These are phyloP conservation scores for Wickerhamiella brachini DNA, from an alignment of 805 yeast species.

Conservation along the genomic window DNA sequence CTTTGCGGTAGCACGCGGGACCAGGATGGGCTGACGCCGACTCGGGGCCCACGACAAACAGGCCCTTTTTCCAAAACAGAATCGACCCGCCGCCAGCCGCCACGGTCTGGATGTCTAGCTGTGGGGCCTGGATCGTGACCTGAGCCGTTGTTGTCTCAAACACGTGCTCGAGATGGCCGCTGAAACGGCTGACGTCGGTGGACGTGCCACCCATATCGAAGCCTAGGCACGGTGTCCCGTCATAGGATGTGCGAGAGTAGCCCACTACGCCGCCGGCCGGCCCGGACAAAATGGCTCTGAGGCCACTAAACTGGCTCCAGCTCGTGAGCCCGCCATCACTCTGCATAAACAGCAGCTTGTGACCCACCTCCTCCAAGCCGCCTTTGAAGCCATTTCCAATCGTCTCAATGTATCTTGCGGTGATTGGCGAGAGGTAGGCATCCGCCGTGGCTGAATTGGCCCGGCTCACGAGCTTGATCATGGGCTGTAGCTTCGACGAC, in stretches of 20 bases:
- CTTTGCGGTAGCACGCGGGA: constrained; percentile 75
- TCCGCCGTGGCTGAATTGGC: constrained; percentile 71
- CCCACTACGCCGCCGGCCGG: constrained; percentile 99
- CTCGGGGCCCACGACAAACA: constrained; percentile 75
- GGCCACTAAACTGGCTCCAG: constrained; percentile 70
- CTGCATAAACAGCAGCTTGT: constrained; percentile 58
- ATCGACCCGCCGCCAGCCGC: constrained; percentile 81
- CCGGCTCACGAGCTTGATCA: constrained; percentile 63
- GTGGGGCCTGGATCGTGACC: constrained; percentile 72
- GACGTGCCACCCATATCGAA: constrained; percentile 91
- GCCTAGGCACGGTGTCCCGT: constrained; percentile 46
- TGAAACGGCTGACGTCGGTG: constrained; percentile 67
- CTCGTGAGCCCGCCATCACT: constrained; percentile 92
- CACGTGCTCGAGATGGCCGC: constrained; percentile 59
- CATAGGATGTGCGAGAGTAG: constrained; percentile 66
- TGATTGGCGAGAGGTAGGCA: constrained; percentile 72
- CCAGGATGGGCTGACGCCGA: constrained; percentile 84
- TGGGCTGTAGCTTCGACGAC: constrained; percentile 57
- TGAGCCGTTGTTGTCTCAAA: constrained; percentile 79
- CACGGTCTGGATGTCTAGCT: constrained; percentile 64
- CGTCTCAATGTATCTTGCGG: constrained; percentile 45
- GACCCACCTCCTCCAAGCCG: constrained; percentile 30
- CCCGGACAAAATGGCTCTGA: constrained; percentile 80
- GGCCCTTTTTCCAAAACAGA: constrained; percentile 51
- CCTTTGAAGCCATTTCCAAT: constrained; percentile 49